Base-by-base conservation (phyloP, 2,329 filamentous ascomycete genomes). In the Epicoccum sorghinum region DNA sequence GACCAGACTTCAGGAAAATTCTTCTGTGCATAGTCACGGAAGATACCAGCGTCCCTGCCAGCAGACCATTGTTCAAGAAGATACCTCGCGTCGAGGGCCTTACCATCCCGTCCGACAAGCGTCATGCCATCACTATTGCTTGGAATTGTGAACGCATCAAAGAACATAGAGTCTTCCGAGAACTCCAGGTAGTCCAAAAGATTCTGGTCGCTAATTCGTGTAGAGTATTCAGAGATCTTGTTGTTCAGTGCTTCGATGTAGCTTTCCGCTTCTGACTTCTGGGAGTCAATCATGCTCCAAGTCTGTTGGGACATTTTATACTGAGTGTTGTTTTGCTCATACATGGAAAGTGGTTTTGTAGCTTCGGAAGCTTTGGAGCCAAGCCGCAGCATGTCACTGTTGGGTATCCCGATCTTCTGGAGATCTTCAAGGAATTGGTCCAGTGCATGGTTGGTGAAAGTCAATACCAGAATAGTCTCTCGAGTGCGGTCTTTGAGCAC, bases 371-470 rank as follows among this genome's bases (percentile, higher is more conserved):
- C 82, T 56, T 89, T 89, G 0, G 80, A 81, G 0, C 89, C 89
- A 0, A 91, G 76, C 0, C 89, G 81, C 0, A 89, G 81, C 50
- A 91, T 88, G 0, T 62, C 33, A 0, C 65, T 40, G 0, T 59
- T 1, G 0, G 77, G 61, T 6, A 91, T 84, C 0, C 86, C 86
- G 29, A 85, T 82, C 1, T 84, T 75, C 3, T 86, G 72, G 0
- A 90, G 68, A 36, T 91, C 87, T 55, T 86, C 83, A 0, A 89
- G 69, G 41, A 89, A 75, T 37, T 76, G 73, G 39, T 76, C 74
- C 0, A 75, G 61, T 2, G 74, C 74, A 59, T 76, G 74, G 86
- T 68, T 91, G 80, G 87, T 91, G 52, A 85, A 91, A 24, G 83
- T 86, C 2, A 89, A 69, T 0, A 92, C 82, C 0, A 93, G 75